phyloP scores from a whole-genome alignment of 179 eudicot genomes.

The Patellifolia procumbens region DNA sequence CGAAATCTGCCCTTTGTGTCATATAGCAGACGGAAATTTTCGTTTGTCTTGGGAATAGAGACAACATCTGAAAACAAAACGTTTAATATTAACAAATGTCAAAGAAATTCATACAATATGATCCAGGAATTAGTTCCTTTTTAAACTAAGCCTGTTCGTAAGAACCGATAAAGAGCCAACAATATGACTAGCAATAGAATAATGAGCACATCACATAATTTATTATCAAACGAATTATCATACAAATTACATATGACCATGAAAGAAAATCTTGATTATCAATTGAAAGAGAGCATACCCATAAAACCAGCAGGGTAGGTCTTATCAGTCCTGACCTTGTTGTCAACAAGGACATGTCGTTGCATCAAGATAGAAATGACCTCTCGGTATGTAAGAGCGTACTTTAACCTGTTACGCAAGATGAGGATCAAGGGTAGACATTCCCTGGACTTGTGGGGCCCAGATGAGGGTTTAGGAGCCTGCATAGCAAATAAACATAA shows the following conservation, averaged over 20 bases:
- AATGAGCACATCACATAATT: background rate
- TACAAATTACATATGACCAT: background rate
- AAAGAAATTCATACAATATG: background rate
- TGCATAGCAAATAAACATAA: conserved; percentile 7
- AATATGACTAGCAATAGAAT: background rate
- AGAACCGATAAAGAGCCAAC: background rate
- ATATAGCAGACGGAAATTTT: conserved; percentile 60
- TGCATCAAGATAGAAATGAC: conserved; percentile 59
- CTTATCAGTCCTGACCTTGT: conserved; percentile 43
- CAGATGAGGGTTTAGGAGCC: conserved; percentile 77
- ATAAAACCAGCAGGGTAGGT: conserved; percentile 63
- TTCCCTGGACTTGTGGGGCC: conserved; percentile 66
- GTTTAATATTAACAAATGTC: background rate
- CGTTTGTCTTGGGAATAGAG: conserved; percentile 63
- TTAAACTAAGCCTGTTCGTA: background rate
- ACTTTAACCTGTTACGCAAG: conserved; percentile 53
- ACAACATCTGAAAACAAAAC: conserved; percentile 46
- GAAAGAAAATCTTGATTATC: background rate
- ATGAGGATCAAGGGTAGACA: conserved; percentile 61
- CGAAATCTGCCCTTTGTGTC: conserved; percentile 64
- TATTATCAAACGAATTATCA: background rate
- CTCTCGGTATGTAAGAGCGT: conserved; percentile 55
- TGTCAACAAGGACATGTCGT: conserved; percentile 54
- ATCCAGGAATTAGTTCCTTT: too few species aligned
- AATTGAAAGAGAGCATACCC: conserved; percentile 37